Base-by-base conservation (phyloP, 305 asterid genomes). In the Salvia sclarea region DNA sequence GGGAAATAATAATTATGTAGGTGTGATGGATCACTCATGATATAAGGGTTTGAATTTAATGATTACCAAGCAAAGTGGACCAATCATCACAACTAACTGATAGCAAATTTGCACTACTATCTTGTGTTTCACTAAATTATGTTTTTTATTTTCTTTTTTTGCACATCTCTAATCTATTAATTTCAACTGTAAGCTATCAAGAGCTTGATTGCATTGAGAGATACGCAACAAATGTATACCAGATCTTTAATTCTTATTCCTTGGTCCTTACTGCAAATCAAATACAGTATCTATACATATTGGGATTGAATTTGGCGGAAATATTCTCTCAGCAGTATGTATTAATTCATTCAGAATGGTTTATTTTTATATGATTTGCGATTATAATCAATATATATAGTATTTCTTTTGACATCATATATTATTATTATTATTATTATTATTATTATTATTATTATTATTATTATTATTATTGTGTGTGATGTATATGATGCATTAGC, bases 11-110 rank as follows among this genome's bases (percentile, higher is more conserved):
- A 54, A 78, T 76, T 74, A 9, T 74, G 30, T 74, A 59, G 83
- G 78, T 71, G 83, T 71, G 75, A 78, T 70, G 77, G 78, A 67
- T 57, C 70, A 21, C 74, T 71, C 78, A 66, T 75, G 65, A 78
- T 71, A 40, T 71, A 44, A 53, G 68, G 69, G 67, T 67, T 75
- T 75, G 78, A 79, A 70, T 61, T 60, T 61, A 61, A 37, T 71
- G 48, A 75, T 75, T 61, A 70, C 35, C 53, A 73, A 78, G 82
- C 73, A 64, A 69, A 77, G 68, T 73, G 76, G 75, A 56, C 64
- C 61, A 59, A 43, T 78, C 78, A 70, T 65, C 70, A 60, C 80
- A 74, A 61, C 77, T 70, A 70, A 78, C 64, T 58, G 21, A 64
- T 48, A n/a, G 52, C 64, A 64, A 64, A 47, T 67, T 48, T 33